phyloP scores from a whole-genome alignment of 2,329 filamentous ascomycete species.

The Colletotrichum cereale region DNA sequence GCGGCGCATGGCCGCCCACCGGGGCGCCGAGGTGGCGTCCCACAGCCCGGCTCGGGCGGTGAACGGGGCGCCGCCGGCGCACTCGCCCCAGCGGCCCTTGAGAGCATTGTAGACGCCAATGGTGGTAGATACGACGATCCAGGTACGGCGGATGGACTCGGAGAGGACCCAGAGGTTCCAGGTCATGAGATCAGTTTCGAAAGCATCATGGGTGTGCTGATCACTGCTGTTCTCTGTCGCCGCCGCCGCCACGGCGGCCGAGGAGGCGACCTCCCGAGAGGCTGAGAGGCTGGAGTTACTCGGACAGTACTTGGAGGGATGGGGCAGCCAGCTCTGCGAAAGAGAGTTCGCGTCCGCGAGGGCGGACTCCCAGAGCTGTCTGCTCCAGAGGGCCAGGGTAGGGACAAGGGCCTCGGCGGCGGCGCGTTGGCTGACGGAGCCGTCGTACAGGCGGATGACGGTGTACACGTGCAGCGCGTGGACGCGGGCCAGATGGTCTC shows the following conservation, averaged over 20 bases:
- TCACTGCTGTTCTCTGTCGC: neutral
- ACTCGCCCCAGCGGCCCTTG: conserved; percentile 36
- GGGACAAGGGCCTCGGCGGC: conserved; percentile 42
- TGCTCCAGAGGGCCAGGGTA: conserved; percentile 40
- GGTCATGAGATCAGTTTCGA: conserved; percentile 31
- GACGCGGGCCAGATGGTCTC: conserved; percentile 43
- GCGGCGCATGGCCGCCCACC: conserved; percentile 42
- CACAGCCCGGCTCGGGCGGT: conserved; percentile 47
- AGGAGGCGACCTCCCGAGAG: neutral
- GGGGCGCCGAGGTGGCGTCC: conserved; percentile 44
- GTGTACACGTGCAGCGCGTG: conserved; percentile 44
- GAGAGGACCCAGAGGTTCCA: conserved; percentile 50
- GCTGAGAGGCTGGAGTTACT: neutral
- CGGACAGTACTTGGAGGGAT: conserved; percentile 8
- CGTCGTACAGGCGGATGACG: conserved; percentile 45
- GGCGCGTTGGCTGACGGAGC: conserved; percentile 43
- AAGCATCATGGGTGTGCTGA: neutral
- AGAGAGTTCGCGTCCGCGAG: conserved; percentile 30
- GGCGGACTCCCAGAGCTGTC: conserved; percentile 39
- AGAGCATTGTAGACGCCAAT: conserved; percentile 41
- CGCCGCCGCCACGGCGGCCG: neutral
- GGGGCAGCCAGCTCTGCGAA: neutral
- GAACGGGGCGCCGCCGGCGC: conserved; percentile 43
- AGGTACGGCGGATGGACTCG: conserved; percentile 48
- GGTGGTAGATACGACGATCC: conserved; percentile 43